phyloP scores from a whole-genome alignment of 306 rosid genomes.

The Malus asiatica region DNA sequence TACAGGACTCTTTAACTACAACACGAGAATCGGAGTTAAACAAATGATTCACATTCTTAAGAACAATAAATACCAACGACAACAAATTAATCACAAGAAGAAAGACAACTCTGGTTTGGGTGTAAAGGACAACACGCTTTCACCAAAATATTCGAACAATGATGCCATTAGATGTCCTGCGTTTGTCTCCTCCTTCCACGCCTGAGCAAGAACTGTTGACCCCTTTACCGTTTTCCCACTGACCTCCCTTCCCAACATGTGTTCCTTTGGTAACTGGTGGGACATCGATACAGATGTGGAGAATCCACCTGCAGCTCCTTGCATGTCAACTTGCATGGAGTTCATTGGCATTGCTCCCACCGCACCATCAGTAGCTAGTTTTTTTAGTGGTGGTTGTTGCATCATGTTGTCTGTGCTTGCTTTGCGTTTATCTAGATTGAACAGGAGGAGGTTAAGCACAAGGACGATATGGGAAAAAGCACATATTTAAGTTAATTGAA shows the following conservation, averaged over 20 bases:
- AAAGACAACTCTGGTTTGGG: constrained; percentile 58
- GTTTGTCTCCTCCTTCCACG: constrained; percentile 87
- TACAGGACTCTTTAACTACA: neutral
- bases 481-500: neutral
- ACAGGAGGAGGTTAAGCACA: neutral
- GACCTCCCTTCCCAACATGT: constrained; percentile 30
- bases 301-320: constrained; percentile 51
- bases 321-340: constrained; percentile 67
- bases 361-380: constrained; percentile 52
- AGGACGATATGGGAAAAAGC: neutral
- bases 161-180: constrained; percentile 56
- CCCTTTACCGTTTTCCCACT: constrained; percentile 37
- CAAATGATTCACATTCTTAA: neutral
- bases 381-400: constrained; percentile 69
- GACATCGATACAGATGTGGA: constrained; percentile 30
- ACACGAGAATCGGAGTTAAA: neutral
- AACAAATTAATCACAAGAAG: constrained; percentile 46
- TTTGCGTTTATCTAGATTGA: constrained; percentile 63
- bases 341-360: constrained; percentile 58
- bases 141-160: constrained; percentile 58
- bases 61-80: constrained; percentile 1
- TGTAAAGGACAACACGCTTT: constrained; percentile 47
- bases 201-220: constrained; percentile 56
- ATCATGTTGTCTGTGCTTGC: constrained; percentile 58
- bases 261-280: constrained; percentile 43